Evolutionary conservation across 768 basidiomycete species (phyloP).

Genomic region (Boletus pseudopeckii): DNA sequence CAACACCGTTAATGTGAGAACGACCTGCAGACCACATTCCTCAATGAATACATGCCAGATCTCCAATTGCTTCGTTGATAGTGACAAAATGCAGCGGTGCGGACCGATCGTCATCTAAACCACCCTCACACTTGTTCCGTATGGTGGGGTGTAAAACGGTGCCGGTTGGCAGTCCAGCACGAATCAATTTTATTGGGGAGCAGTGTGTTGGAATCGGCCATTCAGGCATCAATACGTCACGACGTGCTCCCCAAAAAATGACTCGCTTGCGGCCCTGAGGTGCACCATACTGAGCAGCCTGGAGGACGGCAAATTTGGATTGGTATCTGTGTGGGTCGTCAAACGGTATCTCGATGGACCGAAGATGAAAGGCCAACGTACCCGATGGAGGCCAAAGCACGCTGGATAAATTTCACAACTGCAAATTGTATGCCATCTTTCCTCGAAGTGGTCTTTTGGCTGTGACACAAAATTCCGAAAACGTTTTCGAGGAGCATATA

Average conservation of each 20-base stretch:
- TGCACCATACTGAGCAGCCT: constrained; percentile 69
- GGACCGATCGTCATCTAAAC: constrained; percentile 35
- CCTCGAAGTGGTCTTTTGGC: constrained; percentile 39
- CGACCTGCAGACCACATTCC: constrained; percentile 3
- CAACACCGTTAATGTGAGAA: constrained; percentile 2
- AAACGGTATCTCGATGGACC: not conserved
- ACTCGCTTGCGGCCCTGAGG: constrained; percentile 67
- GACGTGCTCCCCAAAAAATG: constrained; percentile 65
- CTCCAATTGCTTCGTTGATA: constrained; percentile 62
- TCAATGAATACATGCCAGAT: constrained; percentile 50
- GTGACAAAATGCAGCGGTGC: constrained; percentile 61
- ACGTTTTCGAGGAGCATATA: constrained; percentile 78
- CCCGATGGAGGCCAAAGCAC: constrained; percentile 62
- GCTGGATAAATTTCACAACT: constrained; percentile 63
- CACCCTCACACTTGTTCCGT: constrained; percentile 36
- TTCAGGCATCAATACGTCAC: constrained; percentile 53
- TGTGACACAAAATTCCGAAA: constrained; percentile 51
- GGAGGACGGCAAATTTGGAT: constrained; percentile 58
- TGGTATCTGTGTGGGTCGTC: constrained; percentile 45
- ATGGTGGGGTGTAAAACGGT: constrained; percentile 40
- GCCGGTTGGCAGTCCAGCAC: constrained; percentile 44
- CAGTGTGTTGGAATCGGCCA: constrained; percentile 65
- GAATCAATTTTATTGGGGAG: constrained; percentile 35
- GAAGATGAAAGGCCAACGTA: constrained; percentile 29
- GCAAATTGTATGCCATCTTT: constrained; percentile 46